Evolutionary conservation across 2,329 filamentous ascomycete genomes (phyloP), one percentile per base, ranked within the genome.

Genomic region (Hypoxylon sp.): DNA sequence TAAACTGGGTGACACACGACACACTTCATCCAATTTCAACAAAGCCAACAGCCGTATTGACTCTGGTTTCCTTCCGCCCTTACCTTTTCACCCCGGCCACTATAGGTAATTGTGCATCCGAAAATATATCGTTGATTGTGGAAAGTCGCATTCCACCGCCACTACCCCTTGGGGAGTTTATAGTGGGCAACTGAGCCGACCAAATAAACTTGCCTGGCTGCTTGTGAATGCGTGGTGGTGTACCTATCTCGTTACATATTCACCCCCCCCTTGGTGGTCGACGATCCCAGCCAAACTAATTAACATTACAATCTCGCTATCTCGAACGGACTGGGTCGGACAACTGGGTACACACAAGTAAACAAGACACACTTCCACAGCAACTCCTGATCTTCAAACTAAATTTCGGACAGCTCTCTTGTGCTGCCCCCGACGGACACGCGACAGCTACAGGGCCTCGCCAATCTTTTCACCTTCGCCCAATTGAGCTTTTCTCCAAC

Each of bases 261-360:
- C 44, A 51, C 42, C 51, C 55, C 63, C 63, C 61, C 60, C 59
- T 61, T 59, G 60, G 57, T 61, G 60, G 48, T 65, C 54, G 67
- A 65, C 67, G 64, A 69, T 69, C 67, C 57, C 58, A 67, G 61
- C 48, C 64, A 26, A 61, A 64, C 61, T 65, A 69, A 63, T 61
- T 55, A 65, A 65, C 58, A 66, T 58, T 38, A 52, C 61, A 69
- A 69, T 69, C 54, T 69, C 67, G 61, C 64, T 65, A 61, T 63
- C 53, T 62, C 52, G 53, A 58, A 60, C 58, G 22, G 54, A 58
- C 40, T 24, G 57, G 57, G 36, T 40, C 60, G 56, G 59, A 53
- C 55, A 60, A n/a, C 60, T 52, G 52, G 48, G 36, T 52, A 60
- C 54, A 58, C 62, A 40, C 33, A 26, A 55, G 59, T 61, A 60